Base-by-base conservation (phyloP, 306 rosid genomes). In the Dalbergia cochinchinensis region DNA sequence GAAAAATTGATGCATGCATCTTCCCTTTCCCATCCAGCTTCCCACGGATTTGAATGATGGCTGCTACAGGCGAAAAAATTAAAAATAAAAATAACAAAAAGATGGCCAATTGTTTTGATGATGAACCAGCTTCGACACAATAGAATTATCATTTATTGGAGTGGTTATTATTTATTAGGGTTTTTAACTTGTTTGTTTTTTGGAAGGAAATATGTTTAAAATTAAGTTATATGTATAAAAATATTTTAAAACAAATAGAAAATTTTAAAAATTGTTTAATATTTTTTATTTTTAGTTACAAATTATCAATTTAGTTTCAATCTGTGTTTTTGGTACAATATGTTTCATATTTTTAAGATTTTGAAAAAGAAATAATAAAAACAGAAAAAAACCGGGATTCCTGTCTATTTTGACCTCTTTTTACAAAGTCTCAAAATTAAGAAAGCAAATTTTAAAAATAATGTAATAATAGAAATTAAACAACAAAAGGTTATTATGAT, bases 31-130 rank as follows among this genome's bases (percentile, higher is more conserved):
- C 41, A 31, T 0, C 41, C 9, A 26, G 9, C 68, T 33, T 62
- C 68, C 68, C 68, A 62, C 42, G 18, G 68, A 62, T 62, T 62
- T 33, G 9, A 12, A 11, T 26, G 31, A 26, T 61, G 10, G 66
- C 18, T 61, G 41, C 65, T 61, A 26, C 16, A 26, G 16, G 5
- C 4, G 11, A 18, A 55, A 16, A 19, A 54, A 51, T 13, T 1
- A 15, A 53, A 53, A 53, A 37, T 4, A 2, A 37, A 37, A 37
- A 9, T 3, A 44, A 44, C 1, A 1, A 11, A 44, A 47, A 47
- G 14, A 12, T 12, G 16, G 66, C 66, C n/a, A 31, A 12, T 31
- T 61, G 66, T 26, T 61, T 45, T 31, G 31, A 26, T 26, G 9
- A 9, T 11, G 31, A 61, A 61, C 16, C 42, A 61, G 41, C 66